Percentiles rank a stretch among this genome's conserved stretches.
These are phyloP conservation scores for Rhynchospora pubera DNA, from an alignment of 176 grass and related monocot species.

Conservation along the genomic window DNA sequence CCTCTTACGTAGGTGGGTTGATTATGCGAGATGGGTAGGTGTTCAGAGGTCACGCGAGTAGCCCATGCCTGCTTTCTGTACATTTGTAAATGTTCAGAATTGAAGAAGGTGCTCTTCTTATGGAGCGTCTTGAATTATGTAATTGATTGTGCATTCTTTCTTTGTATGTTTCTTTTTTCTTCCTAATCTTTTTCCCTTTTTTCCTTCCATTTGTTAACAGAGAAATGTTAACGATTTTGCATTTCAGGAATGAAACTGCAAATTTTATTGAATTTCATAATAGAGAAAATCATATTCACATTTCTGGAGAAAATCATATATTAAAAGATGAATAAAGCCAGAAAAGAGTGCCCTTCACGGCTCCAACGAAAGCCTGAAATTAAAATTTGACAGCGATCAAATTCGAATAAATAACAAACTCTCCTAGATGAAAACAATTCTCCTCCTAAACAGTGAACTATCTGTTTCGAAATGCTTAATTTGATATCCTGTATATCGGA, in stretches of 20 bases:
- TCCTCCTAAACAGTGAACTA: background rate
- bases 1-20: slow-evolving; percentile 49
- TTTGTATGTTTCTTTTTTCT: background rate
- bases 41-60: slow-evolving; percentile 56
- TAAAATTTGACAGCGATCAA: background rate
- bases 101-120: background rate
- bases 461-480: background rate
- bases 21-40: slow-evolving; percentile 67
- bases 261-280: too few species aligned
- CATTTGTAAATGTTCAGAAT: background rate
- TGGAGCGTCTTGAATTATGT: background rate
- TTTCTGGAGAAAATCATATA: too few species aligned
- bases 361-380: background rate
- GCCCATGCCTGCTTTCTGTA: background rate
- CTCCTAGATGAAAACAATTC: background rate
- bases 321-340: background rate
- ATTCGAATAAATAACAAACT: background rate
- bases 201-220: background rate
- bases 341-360: background rate
- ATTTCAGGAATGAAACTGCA: background rate
- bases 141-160: slow-evolving; percentile 9
- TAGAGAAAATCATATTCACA: too few species aligned
- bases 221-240: background rate
- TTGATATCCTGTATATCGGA: too few species aligned
- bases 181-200: too few species aligned